Evolutionary conservation across 2,329 filamentous ascomycete genomes (phyloP).

Genomic region (Fusarium oligoseptatum): DNA sequence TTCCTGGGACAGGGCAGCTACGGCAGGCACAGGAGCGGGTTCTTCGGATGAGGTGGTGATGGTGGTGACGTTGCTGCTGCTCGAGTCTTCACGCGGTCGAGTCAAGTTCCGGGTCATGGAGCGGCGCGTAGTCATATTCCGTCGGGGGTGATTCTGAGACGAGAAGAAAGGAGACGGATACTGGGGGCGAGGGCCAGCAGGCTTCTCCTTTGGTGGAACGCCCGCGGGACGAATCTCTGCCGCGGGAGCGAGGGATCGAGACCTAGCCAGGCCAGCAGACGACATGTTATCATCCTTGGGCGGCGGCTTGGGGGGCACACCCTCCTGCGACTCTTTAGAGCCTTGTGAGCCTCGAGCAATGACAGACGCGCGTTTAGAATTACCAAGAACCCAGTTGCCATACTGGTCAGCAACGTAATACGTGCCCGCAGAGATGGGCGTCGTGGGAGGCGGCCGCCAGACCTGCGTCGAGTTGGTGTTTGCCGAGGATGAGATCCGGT

Average conservation of each 20-base stretch:
- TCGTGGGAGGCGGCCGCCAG: slow-evolving; percentile 64
- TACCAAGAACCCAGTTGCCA: slow-evolving; percentile 67
- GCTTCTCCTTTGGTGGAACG: slow-evolving; percentile 35
- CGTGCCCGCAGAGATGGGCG: slow-evolving; percentile 60
- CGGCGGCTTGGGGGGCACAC: slow-evolving; percentile 27
- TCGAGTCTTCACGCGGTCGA: slow-evolving; percentile 45
- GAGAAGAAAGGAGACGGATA: slow-evolving; percentile 45
- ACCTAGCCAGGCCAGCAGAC: slow-evolving; percentile 7
- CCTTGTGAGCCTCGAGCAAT: slow-evolving; percentile 42
- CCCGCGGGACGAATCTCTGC: slow-evolving; percentile 50
- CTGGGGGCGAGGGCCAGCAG: slow-evolving; percentile 37
- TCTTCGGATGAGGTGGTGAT: slow-evolving; percentile 50
- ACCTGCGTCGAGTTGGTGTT: slow-evolving; percentile 56
- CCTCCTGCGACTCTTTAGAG: slow-evolving; percentile 25
- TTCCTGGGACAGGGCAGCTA: slow-evolving; percentile 34
- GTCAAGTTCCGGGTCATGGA: slow-evolving; percentile 40
- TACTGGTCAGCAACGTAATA: slow-evolving; percentile 66
- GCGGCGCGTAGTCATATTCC: slow-evolving; percentile 34
- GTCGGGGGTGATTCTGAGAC: slow-evolving; percentile 39
- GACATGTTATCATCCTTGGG: slow-evolving; percentile 37
- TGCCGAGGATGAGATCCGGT: slow-evolving; percentile 53
- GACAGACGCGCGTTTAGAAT: slow-evolving; percentile 49
- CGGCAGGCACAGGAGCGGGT: slow-evolving; percentile 13
- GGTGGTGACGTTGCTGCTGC: slow-evolving; percentile 51
- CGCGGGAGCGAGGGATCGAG: slow-evolving; percentile 43